Conservation (phyloP, 768 basidiomycete species). For the Tulasnella sp. region DNA sequence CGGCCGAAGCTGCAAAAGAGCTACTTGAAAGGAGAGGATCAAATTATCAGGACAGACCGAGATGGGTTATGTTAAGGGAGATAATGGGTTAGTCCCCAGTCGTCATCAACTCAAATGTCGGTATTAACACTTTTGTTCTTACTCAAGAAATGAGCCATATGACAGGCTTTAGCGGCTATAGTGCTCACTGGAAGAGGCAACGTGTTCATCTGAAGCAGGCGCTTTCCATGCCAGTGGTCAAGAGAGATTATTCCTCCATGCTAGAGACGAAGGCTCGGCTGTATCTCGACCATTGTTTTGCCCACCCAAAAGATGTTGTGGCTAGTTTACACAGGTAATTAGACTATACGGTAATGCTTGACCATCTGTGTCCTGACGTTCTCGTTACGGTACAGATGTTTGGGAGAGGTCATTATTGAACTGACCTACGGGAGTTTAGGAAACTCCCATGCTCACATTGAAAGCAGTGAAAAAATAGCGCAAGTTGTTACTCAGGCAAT, state of each 20-base stretch:
- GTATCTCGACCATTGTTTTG: neutral
- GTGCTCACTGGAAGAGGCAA: neutral
- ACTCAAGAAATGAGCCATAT: neutral
- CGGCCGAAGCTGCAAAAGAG: no score
- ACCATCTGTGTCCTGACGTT: neutral
- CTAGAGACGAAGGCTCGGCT: neutral
- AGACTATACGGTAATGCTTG: neutral
- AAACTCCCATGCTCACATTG: neutral
- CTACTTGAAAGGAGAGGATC: slow-evolving; percentile 27
- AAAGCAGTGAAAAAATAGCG: neutral
- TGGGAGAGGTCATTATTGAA: neutral
- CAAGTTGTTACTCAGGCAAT: neutral
- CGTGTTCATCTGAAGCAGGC: neutral
- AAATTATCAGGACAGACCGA: slow-evolving; percentile 30
- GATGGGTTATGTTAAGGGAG: neutral
- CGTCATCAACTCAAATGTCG: no score
- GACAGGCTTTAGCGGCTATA: neutral
- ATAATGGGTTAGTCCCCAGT: neutral
- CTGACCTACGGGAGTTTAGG: neutral
- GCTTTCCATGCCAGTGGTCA: neutral
- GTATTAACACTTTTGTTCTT: neutral
- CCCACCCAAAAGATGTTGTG: neutral
- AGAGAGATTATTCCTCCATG: neutral
- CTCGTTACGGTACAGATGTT: neutral
- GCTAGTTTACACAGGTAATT: neutral